A percentile compares a stretch with the other conserved stretches of the same genome.
Evolutionary conservation across 129 eudicot species (phyloP).

Genomic region (Escallonia herrerae): DNA sequence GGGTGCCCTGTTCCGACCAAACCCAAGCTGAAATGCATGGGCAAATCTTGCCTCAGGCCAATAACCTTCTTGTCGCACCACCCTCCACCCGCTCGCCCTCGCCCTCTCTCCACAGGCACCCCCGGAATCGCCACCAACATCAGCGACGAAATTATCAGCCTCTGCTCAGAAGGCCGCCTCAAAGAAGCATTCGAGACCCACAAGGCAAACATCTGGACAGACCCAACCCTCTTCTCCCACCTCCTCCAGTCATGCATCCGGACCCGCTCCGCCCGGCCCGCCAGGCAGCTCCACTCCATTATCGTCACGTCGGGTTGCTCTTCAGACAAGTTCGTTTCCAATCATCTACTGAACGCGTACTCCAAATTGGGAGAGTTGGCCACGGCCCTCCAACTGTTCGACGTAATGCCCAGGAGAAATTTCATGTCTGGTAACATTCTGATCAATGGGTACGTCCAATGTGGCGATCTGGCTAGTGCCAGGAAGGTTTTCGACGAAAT

Average conservation of each 20-base stretch:
- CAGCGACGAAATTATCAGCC: conserved; percentile 45
- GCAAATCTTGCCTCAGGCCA: conserved; percentile 6
- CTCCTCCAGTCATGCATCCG: conserved; percentile 55
- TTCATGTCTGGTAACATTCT: conserved; percentile 70
- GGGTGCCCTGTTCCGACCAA: too few species aligned
- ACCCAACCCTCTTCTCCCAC: conserved; percentile 57
- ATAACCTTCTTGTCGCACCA: neutral
- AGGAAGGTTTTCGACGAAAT: conserved; percentile 49
- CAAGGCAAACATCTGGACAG: conserved; percentile 27
- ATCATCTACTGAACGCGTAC: conserved; percentile 60
- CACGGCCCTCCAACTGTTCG: conserved; percentile 43
- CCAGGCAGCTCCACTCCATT: conserved; percentile 70
- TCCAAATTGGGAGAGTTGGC: conserved; percentile 38
- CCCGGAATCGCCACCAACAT: neutral
- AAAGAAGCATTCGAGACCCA: conserved; percentile 53
- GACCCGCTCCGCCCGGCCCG: conserved; percentile 26
- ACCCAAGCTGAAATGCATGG: conserved; percentile 17
- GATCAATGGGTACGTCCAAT: conserved; percentile 53
- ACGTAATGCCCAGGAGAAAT: conserved; percentile 59
- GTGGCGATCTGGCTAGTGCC: conserved; percentile 56
- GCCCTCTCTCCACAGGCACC: neutral
- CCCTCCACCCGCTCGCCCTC: conserved; percentile 2
- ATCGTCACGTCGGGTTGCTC: conserved; percentile 55
- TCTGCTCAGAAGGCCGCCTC: conserved; percentile 32
- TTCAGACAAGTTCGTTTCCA: conserved; percentile 43